Evolutionary conservation across 208 protist species (phyloP).

Genomic region (Trypanosoma avium): DNA sequence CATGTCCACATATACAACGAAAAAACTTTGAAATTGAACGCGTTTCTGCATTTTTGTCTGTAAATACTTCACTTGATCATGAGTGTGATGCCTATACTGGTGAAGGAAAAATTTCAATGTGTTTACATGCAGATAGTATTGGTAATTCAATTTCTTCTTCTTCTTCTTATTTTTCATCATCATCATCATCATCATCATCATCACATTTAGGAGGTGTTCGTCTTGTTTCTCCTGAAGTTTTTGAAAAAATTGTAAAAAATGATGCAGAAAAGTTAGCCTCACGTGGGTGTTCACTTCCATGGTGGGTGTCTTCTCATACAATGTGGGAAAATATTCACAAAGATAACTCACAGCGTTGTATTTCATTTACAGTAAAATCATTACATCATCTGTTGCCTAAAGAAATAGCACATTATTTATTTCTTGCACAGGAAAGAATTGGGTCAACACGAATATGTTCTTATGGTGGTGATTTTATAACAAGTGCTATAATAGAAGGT

Average conservation of each 20-base stretch:
- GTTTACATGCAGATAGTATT: constrained; percentile 54
- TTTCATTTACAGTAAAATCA: constrained; percentile 52
- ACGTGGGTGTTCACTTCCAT: constrained; percentile 59
- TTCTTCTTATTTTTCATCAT: background rate
- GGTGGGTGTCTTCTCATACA: constrained; percentile 63
- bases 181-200: constrained; percentile 7
- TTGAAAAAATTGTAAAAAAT: constrained; percentile 63
- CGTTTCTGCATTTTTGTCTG: constrained; percentile 73
- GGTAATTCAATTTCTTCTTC: background rate
- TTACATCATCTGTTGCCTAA: constrained; percentile 54
- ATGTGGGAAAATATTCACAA: constrained; percentile 36
- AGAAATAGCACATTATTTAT: constrained; percentile 62
- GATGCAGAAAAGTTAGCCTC: constrained; percentile 52
- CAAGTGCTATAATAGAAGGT: constrained; percentile 23
- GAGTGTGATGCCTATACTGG: constrained; percentile 90
- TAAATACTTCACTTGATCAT: constrained; percentile 68
- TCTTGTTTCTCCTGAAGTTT: constrained; percentile 37
- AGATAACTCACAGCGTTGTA: constrained; percentile 36
- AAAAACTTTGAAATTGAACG: constrained; percentile 60
- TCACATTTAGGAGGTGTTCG: constrained; percentile 44
- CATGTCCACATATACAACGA: constrained; percentile 32
- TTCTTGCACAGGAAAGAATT: constrained; percentile 32
- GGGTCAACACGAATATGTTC: background rate
- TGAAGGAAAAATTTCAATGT: constrained; percentile 60
- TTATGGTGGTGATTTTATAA: constrained; percentile 23